Conservation (phyloP, 768 basidiomycete species). For the Naganishia kalamii region DNA sequence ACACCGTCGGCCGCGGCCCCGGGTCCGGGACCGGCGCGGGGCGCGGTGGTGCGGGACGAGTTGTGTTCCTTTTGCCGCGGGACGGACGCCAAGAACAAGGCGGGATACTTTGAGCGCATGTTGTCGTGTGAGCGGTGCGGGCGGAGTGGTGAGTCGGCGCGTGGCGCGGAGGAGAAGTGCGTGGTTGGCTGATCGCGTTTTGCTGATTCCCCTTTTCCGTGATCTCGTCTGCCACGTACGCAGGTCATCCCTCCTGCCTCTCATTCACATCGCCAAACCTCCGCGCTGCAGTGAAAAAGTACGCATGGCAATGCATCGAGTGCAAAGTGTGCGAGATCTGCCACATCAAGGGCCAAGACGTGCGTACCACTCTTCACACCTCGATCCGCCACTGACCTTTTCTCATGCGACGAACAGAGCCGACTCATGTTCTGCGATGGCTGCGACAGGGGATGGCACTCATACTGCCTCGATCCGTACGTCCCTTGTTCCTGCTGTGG, state of each 20-base stretch:
- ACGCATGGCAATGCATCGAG: conserved; percentile 80
- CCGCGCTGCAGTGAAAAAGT: conserved; percentile 56
- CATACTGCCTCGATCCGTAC: conserved; percentile 39
- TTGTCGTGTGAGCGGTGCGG: conserved; percentile 75
- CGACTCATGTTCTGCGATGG: conserved; percentile 84
- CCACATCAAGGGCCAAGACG: conserved; percentile 76
- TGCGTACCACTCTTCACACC: conserved; percentile 51
- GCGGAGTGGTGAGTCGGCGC: conserved; percentile 65
- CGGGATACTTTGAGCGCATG: conserved; percentile 60
- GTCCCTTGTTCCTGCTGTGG: conserved; percentile 45
- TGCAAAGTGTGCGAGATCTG: conserved; percentile 92
- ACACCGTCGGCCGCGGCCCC: background rate
- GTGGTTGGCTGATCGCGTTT: too few relatives aligned
- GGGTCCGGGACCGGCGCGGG: too few relatives aligned
- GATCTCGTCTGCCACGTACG: too few relatives aligned
- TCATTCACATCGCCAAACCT: conserved; percentile 54
- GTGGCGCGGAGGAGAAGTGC: too few relatives aligned
- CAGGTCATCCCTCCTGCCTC: conserved; percentile 85
- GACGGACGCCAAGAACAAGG: conserved; percentile 57
- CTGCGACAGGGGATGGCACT: conserved; percentile 63
- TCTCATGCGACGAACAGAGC: conserved; percentile 50
- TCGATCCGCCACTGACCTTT: background rate
- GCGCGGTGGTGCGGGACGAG: conserved; percentile 50
- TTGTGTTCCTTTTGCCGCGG: conserved; percentile 76
- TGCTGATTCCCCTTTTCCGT: too few relatives aligned